Evolutionary conservation across 208 protist genomes (phyloP), one percentile per base, ranked within the genome.

Genomic region (Leishmania amazonensis): DNA sequence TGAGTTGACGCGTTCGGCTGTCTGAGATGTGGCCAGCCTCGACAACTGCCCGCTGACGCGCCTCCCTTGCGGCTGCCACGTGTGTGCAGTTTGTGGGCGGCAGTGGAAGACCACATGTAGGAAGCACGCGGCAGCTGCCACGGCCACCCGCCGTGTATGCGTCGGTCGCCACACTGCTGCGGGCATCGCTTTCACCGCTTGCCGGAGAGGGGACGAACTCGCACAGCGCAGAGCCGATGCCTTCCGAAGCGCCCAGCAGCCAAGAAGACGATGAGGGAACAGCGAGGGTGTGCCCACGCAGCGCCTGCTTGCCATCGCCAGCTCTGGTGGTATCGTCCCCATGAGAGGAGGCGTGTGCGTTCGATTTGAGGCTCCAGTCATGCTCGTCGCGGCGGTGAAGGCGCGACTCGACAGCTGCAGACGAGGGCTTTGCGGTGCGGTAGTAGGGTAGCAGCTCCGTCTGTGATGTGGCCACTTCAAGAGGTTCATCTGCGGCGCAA

Each of bases 31-130:
- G 68, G 8, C 7, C 49, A 11, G 72, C 47, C 6, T 24, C 19
- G 17, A 54, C 13, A 0, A 31, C 31, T 42, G 49, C n/a, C 31
- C 45, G 65, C 68, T 77, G 54, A 3, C 49, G 42, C 42, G 81
- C 65, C 42, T 54, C 65, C 75, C 57, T 77, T n/a, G 81, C 68
- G 1, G 81, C 81, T 2, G 57, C 47, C 24, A 31, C 58, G 53
- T 84, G 81, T 1, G 81, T 78, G 58, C 65, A 38, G 65, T 84
- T 84, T 0, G 81, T 80, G 2, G 68, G 76, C 35, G 81, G 76
- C 35, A 84, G 31, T 0, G 76, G 76, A 11, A 84, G 68, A 6
- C 81, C 40, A 68, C 81, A 76, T 57, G 54, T 9, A 31, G 51
- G 17, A 21, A 77, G 67, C 38, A 45, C 40, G 7, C 47, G 5